phyloP scores from a whole-genome alignment of 805 yeast species.

The Candida maesae region DNA sequence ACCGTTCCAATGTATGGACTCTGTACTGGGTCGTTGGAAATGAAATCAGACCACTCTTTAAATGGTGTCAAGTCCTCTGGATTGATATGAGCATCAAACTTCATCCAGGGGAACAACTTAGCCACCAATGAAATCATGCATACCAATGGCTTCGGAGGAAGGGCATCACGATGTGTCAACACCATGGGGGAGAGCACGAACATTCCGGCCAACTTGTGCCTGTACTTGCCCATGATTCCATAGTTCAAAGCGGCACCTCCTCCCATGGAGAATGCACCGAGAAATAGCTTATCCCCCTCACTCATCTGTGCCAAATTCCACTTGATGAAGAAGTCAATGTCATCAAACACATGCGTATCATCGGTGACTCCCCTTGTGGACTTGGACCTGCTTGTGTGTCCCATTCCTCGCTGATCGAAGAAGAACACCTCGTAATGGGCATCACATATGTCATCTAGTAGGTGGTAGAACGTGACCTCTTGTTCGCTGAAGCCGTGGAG shows the following conservation, averaged over 20 bases:
- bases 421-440: slow-evolving; percentile 62
- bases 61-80: slow-evolving; percentile 53
- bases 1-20: slow-evolving; percentile 51
- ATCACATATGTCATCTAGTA: slow-evolving; percentile 48
- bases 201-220: slow-evolving; percentile 42
- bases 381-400: slow-evolving; percentile 54
- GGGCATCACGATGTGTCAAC: slow-evolving; percentile 50
- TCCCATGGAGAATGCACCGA: slow-evolving; percentile 80
- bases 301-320: slow-evolving; percentile 36
- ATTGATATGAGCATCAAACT: slow-evolving; percentile 52
- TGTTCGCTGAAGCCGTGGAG: slow-evolving; percentile 75
- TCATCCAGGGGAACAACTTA: slow-evolving; percentile 45
- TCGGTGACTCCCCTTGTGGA: slow-evolving; percentile 49
- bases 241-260: slow-evolving; percentile 69
- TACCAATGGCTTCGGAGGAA: too few relatives aligned
- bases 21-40: slow-evolving; percentile 39
- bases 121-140: too few relatives aligned
- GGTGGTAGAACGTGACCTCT: slow-evolving; percentile 43
- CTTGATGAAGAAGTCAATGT: slow-evolving; percentile 55
- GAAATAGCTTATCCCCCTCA: slow-evolving; percentile 37
- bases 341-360: slow-evolving; percentile 53
- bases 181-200: slow-evolving; percentile 59
- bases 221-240: slow-evolving; percentile 50
- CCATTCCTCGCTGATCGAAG: slow-evolving; percentile 77
- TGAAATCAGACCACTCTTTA: slow-evolving; percentile 40